Evolutionary conservation across 306 rosid species (phyloP).

Genomic region (Oemleria cerasiformis): DNA sequence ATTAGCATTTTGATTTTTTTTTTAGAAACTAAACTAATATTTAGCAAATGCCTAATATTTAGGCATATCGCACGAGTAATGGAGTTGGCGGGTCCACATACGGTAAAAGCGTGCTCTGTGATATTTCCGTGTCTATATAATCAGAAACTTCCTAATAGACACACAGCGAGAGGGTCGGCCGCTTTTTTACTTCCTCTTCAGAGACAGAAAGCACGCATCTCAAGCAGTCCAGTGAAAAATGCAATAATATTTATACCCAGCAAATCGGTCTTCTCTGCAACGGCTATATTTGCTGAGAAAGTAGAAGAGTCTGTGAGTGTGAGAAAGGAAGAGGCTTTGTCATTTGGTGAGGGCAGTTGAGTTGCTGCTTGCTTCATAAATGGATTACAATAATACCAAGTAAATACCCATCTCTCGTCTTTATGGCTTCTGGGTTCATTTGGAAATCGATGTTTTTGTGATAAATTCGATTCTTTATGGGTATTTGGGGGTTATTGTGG

Average conservation of each 20-base stretch:
- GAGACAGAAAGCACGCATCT: constrained; percentile 35
- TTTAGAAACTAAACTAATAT: neutral
- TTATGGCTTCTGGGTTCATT: constrained; percentile 23
- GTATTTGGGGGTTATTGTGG: neutral
- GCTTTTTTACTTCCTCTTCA: constrained; percentile 29
- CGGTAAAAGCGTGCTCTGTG: constrained; percentile 12
- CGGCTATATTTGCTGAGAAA: constrained; percentile 39
- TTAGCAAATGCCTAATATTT: neutral
- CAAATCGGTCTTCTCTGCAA: constrained; percentile 35
- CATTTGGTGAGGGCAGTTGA: constrained; percentile 6
- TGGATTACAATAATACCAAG: constrained; percentile 55
- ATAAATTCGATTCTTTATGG: neutral
- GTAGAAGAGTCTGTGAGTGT: constrained; percentile 3
- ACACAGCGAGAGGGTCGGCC: constrained; percentile 31
- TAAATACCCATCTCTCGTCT: constrained; percentile 36
- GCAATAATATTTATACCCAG: neutral
- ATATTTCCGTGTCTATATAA: neutral
- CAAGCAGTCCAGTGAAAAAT: constrained; percentile 23
- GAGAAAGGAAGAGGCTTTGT: constrained; percentile 4
- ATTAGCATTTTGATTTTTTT: too few relatives aligned
- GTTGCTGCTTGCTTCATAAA: constrained; percentile 21
- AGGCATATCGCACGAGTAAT: neutral
- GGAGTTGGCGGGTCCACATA: neutral
- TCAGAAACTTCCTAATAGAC: constrained; percentile 14
- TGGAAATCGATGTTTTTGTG: constrained; percentile 23